Evolutionary conservation across 2,329 filamentous ascomycete species (phyloP).

Genomic region (Ophiostoma triangulosporum): DNA sequence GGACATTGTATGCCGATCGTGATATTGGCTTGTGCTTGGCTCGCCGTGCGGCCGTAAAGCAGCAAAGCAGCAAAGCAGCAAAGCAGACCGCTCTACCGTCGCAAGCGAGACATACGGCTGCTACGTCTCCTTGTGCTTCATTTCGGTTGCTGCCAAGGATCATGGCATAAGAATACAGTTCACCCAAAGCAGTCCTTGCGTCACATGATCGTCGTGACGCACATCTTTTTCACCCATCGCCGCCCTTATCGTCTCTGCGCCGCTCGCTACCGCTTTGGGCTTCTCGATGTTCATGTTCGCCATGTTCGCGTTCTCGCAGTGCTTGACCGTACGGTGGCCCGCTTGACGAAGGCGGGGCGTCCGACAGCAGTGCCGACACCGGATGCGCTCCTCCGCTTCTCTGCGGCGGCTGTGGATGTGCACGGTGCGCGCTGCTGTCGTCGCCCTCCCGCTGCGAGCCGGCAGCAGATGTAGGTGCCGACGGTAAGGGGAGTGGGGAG

Average conservation of each 20-base stretch:
- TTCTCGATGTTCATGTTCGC: background rate
- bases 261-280: constrained; percentile 18
- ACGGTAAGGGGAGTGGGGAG: constrained; percentile 19
- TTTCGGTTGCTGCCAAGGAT: too few relatives aligned
- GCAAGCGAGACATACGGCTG: too few relatives aligned
- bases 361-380: constrained; percentile 31
- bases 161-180: too few relatives aligned
- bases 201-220: too few relatives aligned
- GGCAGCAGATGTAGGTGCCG: constrained; percentile 21
- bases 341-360: constrained; percentile 22
- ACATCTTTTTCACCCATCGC: background rate
- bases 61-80: background rate
- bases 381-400: constrained; percentile 25
- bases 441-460: constrained; percentile 22
- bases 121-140: too few relatives aligned
- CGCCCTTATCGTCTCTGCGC: background rate
- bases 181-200: too few relatives aligned
- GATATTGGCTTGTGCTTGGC: background rate
- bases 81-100: background rate
- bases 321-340: constrained; percentile 14
- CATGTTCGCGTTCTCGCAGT: constrained; percentile 13
- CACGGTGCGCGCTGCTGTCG: constrained; percentile 17
- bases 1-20: constrained; percentile 12
- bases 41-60: background rate
- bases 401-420: constrained; percentile 10